phyloP scores from a whole-genome alignment of 1,284 basidiomycete genomes.

The Pterula multifida region DNA sequence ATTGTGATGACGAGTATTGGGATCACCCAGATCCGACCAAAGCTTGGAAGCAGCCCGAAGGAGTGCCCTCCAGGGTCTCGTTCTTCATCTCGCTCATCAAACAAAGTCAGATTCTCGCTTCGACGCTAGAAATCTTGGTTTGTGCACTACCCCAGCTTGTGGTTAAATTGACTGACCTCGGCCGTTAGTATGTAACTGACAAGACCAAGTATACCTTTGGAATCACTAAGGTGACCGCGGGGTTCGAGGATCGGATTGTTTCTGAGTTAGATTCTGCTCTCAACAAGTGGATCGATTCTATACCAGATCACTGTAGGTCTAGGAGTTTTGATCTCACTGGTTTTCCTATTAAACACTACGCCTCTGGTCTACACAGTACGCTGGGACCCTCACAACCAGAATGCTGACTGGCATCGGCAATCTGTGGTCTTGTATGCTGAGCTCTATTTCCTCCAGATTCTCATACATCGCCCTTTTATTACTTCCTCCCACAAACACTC shows the following conservation, averaged over 20 bases:
- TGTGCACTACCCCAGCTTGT: background rate
- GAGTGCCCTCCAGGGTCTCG: conserved; percentile 18
- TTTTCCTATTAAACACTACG: background rate
- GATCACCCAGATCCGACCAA: conserved; percentile 38
- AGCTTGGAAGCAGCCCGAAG: conserved; percentile 27
- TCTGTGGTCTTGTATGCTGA: conserved; percentile 52
- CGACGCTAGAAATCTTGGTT: background rate
- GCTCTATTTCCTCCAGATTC: conserved; percentile 68
- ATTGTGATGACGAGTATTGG: conserved; percentile 74
- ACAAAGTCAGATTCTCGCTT: conserved; percentile 40
- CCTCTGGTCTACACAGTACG: conserved; percentile 20
- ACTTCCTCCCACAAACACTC: conserved; percentile 50
- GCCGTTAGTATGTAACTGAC: conserved; percentile 57
- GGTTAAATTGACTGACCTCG: background rate
- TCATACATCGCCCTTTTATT: conserved; percentile 76
- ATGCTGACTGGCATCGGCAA: conserved; percentile 54
- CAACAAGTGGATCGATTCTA: conserved; percentile 38
- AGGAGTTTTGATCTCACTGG: background rate
- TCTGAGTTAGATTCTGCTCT: conserved; percentile 34
- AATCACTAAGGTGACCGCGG: conserved; percentile 43
- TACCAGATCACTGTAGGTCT: conserved; percentile 40
- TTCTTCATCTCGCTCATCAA: conserved; percentile 38
- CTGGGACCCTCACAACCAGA: conserved; percentile 61
- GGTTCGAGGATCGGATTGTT: conserved; percentile 30
- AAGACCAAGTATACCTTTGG: conserved; percentile 38